These are phyloP conservation scores for Claviceps paspali DNA, from an alignment of 2,329 filamentous ascomycete genomes.

Conservation along the genomic window DNA sequence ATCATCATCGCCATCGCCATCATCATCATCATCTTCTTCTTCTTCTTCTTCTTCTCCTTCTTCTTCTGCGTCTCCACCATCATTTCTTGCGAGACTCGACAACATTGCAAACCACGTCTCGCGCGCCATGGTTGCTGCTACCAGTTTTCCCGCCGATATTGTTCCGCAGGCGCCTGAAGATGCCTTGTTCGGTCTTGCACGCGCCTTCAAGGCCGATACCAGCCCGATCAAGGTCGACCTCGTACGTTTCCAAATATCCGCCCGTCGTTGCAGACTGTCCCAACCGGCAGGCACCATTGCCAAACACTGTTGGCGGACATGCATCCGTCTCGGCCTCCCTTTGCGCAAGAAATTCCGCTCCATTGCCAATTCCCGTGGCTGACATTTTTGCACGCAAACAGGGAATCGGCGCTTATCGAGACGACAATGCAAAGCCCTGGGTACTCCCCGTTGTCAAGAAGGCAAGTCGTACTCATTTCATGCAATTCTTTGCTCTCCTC, in stretches of 20 bases:
- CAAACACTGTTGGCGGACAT: no score
- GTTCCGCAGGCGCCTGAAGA: conserved; percentile 91
- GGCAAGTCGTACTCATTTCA: conserved; percentile 33
- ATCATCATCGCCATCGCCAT: conserved; percentile 9
- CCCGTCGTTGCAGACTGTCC: no score
- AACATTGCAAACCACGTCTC: conserved; percentile 59
- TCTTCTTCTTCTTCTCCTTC: conserved; percentile 10
- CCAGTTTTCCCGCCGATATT: conserved; percentile 58
- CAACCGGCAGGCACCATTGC: not conserved
- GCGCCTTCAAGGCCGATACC: conserved; percentile 69
- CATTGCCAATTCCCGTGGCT: not conserved
- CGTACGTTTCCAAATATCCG: no score
- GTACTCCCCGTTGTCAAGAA: conserved; percentile 91
- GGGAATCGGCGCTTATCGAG: conserved; percentile 84
- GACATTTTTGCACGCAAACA: conserved; percentile 11
- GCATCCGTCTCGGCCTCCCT: no score
- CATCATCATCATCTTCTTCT: conserved; percentile 7
- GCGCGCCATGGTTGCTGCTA: conserved; percentile 32
- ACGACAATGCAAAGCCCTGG: conserved; percentile 94
- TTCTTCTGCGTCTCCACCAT: conserved; percentile 22
- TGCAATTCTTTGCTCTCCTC: not conserved
- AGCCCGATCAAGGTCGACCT: conserved; percentile 77
- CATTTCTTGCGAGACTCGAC: conserved; percentile 37
- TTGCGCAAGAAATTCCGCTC: no score
- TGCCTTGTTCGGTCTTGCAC: conserved; percentile 83